These are phyloP conservation scores for Incumbomyces delicatus DNA, from an alignment of 2,329 filamentous ascomycete genomes.

Conservation along the genomic window DNA sequence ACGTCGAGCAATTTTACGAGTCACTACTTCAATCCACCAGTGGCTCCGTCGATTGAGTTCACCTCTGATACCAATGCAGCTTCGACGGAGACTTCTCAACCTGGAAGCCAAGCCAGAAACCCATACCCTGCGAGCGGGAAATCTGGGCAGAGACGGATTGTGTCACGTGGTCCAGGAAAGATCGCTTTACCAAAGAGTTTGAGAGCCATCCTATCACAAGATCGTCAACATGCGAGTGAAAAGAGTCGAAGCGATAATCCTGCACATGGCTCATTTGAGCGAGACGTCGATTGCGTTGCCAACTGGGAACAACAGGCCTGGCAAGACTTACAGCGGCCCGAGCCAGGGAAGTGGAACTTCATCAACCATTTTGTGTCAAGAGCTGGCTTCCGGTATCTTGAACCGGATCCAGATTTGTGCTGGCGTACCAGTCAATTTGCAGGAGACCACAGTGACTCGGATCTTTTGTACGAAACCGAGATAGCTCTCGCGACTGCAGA, in stretches of 20 bases:
- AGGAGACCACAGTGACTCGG: conserved; percentile 1
- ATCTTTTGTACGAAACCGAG: conserved; percentile 6
- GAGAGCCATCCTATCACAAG: conserved; percentile 6
- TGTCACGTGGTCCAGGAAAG: not conserved
- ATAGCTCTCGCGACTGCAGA: conserved; percentile 6
- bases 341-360: conserved; percentile 9
- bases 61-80: conserved; percentile 13
- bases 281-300: conserved; percentile 3
- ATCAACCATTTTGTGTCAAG: conserved; percentile 17
- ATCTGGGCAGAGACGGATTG: not conserved
- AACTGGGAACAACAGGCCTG: conserved; percentile 6
- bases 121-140: conserved; percentile 12
- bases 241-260: not conserved
- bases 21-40: conserved; percentile 16
- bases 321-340: not conserved
- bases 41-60: conserved; percentile 1
- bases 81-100: conserved; percentile 15
- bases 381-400: conserved; percentile 3
- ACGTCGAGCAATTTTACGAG: conserved; percentile 24
- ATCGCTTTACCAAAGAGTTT: conserved; percentile 5
- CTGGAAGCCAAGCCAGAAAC: conserved; percentile 5
- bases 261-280: not conserved
- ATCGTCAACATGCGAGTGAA: not conserved
- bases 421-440: conserved; percentile 11
- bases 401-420: conserved; percentile 1